Conservation (phyloP, 2,329 filamentous ascomycete genomes). For the Calonectria henricotiae region DNA sequence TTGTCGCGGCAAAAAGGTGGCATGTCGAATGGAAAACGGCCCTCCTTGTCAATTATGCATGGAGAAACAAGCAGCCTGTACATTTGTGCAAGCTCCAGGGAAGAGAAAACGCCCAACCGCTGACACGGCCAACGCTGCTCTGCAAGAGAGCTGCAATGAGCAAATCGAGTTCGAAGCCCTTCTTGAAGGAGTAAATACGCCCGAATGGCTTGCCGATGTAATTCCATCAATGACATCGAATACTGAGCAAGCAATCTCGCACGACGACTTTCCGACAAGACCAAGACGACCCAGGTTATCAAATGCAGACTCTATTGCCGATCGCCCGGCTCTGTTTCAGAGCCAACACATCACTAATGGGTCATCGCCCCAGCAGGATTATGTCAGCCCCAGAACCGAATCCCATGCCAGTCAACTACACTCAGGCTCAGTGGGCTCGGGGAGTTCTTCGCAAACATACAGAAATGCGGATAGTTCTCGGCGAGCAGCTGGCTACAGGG, state of each 20-base stretch:
- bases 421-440: neutral
- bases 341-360: neutral
- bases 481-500: neutral
- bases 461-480: neutral
- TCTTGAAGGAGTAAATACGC: neutral
- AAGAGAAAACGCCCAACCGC: conserved; percentile 20
- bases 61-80: conserved; percentile 22
- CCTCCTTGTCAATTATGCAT: conserved; percentile 20
- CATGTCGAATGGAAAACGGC: conserved; percentile 26
- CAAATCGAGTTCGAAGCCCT: neutral
- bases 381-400: conserved; percentile 8
- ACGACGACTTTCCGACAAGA: neutral
- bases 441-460: neutral
- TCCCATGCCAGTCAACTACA: conserved; percentile 7
- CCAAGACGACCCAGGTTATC: conserved; percentile 5
- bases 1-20: conserved; percentile 25
- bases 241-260: neutral
- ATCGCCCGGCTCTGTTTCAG: neutral
- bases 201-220: conserved; percentile 13
- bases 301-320: neutral
- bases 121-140: neutral
- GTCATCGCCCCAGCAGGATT: neutral
- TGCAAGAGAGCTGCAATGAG: neutral
- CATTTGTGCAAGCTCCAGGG: conserved; percentile 23
- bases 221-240: neutral